These are phyloP conservation scores for Solanum dulcamara DNA, from an alignment of 257 asterid species.

Conservation along the genomic window DNA sequence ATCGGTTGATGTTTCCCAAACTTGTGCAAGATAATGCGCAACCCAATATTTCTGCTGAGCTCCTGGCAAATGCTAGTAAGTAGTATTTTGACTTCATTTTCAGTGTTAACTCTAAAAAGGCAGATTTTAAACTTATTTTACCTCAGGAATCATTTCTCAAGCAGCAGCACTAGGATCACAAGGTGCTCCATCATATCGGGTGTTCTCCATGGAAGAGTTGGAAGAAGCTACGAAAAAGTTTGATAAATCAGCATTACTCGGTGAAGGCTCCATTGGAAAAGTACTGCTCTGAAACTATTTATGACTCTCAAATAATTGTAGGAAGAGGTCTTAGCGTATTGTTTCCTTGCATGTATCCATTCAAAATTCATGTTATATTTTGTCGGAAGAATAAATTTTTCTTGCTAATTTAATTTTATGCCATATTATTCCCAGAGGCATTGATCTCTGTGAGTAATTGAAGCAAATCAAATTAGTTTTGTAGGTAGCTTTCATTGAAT, in stretches of 20 bases:
- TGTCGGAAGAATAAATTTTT: not conserved
- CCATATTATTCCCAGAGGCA: not conserved
- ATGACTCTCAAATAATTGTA: not conserved
- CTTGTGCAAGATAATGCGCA: slow-evolving; percentile 30
- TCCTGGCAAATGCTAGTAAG: slow-evolving; percentile 48
- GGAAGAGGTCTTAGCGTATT: not conserved
- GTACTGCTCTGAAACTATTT: slow-evolving; percentile 11
- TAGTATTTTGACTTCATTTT: not conserved
- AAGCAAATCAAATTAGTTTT: not conserved
- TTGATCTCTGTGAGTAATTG: not conserved
- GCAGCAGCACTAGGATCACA: slow-evolving; percentile 33
- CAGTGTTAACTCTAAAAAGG: not conserved
- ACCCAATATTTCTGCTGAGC: slow-evolving; percentile 33
- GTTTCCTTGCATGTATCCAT: not conserved
- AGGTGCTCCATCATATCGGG: slow-evolving; percentile 32
- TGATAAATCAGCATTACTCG: slow-evolving; percentile 33
- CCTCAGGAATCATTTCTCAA: slow-evolving; percentile 48
- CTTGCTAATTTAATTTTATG: not conserved
- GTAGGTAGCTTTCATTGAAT: not conserved
- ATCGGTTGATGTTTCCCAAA: slow-evolving; percentile 48
- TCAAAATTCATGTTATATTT: not conserved
- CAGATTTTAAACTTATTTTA: not conserved
- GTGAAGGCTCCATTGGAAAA: slow-evolving; percentile 53
- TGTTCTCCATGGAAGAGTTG: slow-evolving; percentile 44
- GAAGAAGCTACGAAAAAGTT: slow-evolving; percentile 51